Evolutionary conservation across 2,329 filamentous ascomycete genomes (phyloP), one percentile per base, ranked within the genome.

Genomic region (Xylariales sp.): DNA sequence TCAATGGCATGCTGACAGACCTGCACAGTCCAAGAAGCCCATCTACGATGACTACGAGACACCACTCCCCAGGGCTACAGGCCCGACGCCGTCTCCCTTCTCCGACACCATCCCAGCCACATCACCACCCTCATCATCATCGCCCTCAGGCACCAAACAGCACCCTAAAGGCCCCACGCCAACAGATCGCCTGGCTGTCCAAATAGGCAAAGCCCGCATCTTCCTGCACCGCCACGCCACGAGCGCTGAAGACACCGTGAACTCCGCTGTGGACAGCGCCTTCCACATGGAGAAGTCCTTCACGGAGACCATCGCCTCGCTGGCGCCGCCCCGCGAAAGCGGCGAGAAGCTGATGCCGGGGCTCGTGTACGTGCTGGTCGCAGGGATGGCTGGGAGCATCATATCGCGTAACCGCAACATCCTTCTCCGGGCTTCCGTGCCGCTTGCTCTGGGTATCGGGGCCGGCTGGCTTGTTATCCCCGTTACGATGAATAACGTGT

Each of bases 371-470:
- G 89, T 97, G 34, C 78, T 96, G 21, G 90, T 98, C 35, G 84
- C 90, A 31, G 83, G 88, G 55, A 96, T 98, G 90, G 88, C 93
- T 25, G 93, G 91, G 53, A 89, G 82, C 64, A 97, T 98, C 61
- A 72, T 96, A 42, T 81, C 87, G 42, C 82, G 91, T 49, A 94
- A 95, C 72, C 82, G 91, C 54, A 90, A 86, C 64, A 76, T 97
- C 48, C 63, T 95, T 48, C 70, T 98, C 40, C 82, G 93, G 52
- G 82, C 84, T 40, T 72, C 82, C 2, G 76, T 86, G 2, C 93
- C 93, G 9, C 65, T 91, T 37, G 82, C 83, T 15, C 80, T 96
- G 31, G 93, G 90, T 51, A 70, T 95, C 48, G 82, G 82, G 42
- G 86, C 89, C 43, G 89, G 87, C 45, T 93, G 89, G 80, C 73